A percentile compares a stretch with the other conserved stretches of the same genome.
phyloP scores from a whole-genome alignment of 2,329 filamentous ascomycete genomes.

The Huntiella omanensis region DNA sequence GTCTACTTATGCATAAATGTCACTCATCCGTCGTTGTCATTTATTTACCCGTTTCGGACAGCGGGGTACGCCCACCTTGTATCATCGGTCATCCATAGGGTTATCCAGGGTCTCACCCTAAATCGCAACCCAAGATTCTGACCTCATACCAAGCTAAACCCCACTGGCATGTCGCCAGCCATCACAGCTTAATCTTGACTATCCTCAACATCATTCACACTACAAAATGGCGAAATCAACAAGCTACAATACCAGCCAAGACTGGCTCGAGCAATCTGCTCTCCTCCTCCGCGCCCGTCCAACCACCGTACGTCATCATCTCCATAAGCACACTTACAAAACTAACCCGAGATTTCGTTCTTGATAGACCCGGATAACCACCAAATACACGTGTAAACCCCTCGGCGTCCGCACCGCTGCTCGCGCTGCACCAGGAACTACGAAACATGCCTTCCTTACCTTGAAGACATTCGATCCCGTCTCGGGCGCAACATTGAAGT shows the following conservation, averaged over 20 bases:
- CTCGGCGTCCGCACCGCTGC: slow-evolving; percentile 15
- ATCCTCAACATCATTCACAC: not conserved
- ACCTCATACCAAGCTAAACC: not conserved
- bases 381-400: slow-evolving; percentile 45
- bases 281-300: slow-evolving; percentile 76
- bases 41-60: too few species aligned
- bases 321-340: not conserved
- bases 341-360: slow-evolving; percentile 2
- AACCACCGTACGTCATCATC: slow-evolving; percentile 43
- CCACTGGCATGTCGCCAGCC: not conserved
- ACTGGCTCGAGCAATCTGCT: slow-evolving; percentile 78
- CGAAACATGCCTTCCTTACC: slow-evolving; percentile 48
- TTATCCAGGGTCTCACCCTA: too few species aligned
- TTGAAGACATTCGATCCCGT: slow-evolving; percentile 79
- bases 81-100: too few species aligned
- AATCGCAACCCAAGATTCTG: too few species aligned
- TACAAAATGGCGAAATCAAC: slow-evolving; percentile 24
- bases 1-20: too few species aligned
- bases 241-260: slow-evolving; percentile 64
- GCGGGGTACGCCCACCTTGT: too few species aligned
- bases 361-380: slow-evolving; percentile 67
- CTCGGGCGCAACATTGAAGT: slow-evolving; percentile 71
- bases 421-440: slow-evolving; percentile 14
- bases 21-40: too few species aligned
- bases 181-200: not conserved